Evolutionary conservation across 176 grass and related monocot species (phyloP).

Genomic region (Melocanna baccifera): DNA sequence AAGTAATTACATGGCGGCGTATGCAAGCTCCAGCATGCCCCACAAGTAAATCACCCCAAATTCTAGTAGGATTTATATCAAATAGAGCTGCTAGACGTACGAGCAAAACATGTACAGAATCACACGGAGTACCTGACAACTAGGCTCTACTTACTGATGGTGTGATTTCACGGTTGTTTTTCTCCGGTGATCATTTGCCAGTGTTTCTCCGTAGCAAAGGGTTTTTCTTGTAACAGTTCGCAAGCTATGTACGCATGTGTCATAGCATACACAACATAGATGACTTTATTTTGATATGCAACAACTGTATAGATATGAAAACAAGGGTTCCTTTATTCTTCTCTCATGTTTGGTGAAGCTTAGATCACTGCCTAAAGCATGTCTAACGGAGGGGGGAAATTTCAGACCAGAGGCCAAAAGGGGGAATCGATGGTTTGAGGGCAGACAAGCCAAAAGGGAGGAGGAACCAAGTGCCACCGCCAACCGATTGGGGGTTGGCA

Average conservation of each 20-base stretch:
- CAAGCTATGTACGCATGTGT: too few species aligned
- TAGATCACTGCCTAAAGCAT: background rate
- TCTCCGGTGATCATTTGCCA: background rate
- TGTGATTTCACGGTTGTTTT: background rate
- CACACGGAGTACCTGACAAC: background rate
- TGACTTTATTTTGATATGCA: background rate
- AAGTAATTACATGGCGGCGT: background rate
- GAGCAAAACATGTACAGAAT: background rate
- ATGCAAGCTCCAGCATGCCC: background rate
- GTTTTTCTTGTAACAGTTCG: background rate
- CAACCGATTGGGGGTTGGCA: conserved; percentile 19
- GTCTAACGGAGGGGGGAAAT: background rate
- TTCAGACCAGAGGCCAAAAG: background rate
- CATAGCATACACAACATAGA: background rate
- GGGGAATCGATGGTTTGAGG: background rate
- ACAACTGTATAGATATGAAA: background rate
- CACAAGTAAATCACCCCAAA: background rate
- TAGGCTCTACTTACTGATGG: background rate
- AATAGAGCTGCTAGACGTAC: background rate
- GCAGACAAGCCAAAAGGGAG: background rate
- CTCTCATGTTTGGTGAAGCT: background rate
- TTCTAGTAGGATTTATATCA: background rate
- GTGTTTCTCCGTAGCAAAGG: background rate
- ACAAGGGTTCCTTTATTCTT: background rate
- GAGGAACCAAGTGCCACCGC: background rate